These are phyloP conservation scores for Termitomyces sp. DNA, from an alignment of 768 basidiomycete species.

Conservation along the genomic window DNA sequence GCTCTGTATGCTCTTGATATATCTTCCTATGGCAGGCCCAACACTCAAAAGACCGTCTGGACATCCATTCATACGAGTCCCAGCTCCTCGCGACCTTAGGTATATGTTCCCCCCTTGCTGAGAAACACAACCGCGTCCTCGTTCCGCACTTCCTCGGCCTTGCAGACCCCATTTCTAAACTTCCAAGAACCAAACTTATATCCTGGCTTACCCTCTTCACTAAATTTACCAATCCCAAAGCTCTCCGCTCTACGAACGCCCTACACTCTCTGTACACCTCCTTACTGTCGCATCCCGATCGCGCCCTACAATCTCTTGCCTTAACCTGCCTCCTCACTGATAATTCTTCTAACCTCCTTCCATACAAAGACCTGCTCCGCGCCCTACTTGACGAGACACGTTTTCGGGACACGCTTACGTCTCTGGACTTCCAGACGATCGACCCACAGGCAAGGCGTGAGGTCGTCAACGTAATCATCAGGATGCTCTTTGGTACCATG, in stretches of 20 bases:
- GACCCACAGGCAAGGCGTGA: conserved; percentile 56
- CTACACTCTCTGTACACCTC: conserved; percentile 65
- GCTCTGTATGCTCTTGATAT: background rate
- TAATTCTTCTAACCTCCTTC: conserved; percentile 56
- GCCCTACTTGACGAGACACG: conserved; percentile 78
- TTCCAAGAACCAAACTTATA: conserved; percentile 60
- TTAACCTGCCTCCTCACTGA: conserved; percentile 81
- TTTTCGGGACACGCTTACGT: conserved; percentile 85
- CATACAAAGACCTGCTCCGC: conserved; percentile 63
- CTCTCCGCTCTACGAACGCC: conserved; percentile 63
- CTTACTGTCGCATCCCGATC: conserved; percentile 85
- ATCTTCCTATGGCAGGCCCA: conserved; percentile 25
- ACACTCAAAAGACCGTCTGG: conserved; percentile 54
- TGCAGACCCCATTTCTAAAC: conserved; percentile 36
- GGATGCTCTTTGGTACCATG: conserved; percentile 87
- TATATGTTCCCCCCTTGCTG: conserved; percentile 68
- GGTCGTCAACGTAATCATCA: conserved; percentile 65
- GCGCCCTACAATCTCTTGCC: conserved; percentile 68
- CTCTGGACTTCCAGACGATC: conserved; percentile 59
- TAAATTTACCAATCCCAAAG: conserved; percentile 93
- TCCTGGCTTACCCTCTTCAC: conserved; percentile 84
- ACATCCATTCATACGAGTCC: conserved; percentile 70
- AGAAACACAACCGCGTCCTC: conserved; percentile 86
- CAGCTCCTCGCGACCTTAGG: conserved; percentile 74
- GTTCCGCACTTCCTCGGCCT: conserved; percentile 77